Evolutionary conservation across 2,329 filamentous ascomycete species (phyloP).

Genomic region (Aureobasidium namibiae): DNA sequence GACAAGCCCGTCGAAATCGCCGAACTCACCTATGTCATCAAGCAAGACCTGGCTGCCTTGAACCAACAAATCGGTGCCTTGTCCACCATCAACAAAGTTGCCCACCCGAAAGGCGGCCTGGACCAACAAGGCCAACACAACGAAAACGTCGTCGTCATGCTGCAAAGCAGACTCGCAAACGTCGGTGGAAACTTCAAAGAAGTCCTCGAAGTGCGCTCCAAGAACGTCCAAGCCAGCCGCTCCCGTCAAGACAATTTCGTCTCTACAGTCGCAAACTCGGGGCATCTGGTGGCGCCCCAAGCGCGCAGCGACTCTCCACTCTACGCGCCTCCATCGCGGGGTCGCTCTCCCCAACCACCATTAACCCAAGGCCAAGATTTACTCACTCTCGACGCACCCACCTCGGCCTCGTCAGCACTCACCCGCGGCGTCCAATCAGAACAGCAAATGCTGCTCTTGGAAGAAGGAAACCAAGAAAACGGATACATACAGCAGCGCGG

Average conservation of each 20-base stretch:
- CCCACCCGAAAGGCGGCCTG: conserved; percentile 46
- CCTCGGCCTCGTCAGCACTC: conserved; percentile 35
- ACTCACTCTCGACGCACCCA: conserved; percentile 68
- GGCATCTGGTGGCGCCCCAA: conserved; percentile 40
- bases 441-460: conserved; percentile 70
- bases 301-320: conserved; percentile 35
- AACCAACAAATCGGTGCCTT: conserved; percentile 83
- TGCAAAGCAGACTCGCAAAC: conserved; percentile 86
- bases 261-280: conserved; percentile 53
- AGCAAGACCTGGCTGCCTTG: conserved; percentile 79
- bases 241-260: conserved; percentile 96
- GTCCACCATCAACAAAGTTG: conserved; percentile 67
- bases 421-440: conserved; percentile 56
- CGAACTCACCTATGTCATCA: conserved; percentile 94
- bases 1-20: conserved; percentile 95
- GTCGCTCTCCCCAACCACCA: conserved; percentile 16
- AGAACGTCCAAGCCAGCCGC: conserved; percentile 92
- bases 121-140: conserved; percentile 92
- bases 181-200: conserved; percentile 96
- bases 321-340: conserved; percentile 33
- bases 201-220: conserved; percentile 88
- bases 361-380: conserved; percentile 52
- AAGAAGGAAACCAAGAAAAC: conserved; percentile 88
- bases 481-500: conserved; percentile 88
- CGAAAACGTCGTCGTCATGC: conserved; percentile 87